Conservation (phyloP, 108 stramenopile genomes). For the Aurantiochytrium sp. region DNA sequence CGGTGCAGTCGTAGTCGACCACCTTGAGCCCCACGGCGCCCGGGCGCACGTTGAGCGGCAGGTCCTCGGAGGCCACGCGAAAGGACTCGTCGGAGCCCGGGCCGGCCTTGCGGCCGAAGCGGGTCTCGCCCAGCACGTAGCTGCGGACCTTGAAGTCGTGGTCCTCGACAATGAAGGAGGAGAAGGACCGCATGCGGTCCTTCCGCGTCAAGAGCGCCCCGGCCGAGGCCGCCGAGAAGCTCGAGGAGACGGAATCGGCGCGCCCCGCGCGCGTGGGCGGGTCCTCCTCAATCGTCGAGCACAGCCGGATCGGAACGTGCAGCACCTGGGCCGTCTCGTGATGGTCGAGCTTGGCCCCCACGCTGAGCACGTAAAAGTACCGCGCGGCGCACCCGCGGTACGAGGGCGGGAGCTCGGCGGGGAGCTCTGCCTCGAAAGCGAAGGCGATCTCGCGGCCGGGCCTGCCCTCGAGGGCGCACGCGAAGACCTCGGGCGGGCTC, state of each 20-base stretch:
- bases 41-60: background rate
- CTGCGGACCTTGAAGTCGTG: background rate
- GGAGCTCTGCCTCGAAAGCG: background rate
- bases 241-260: too few species aligned
- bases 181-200: background rate
- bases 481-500: slow-evolving; percentile 12
- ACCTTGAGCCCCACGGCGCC: background rate
- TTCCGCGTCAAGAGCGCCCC: background rate
- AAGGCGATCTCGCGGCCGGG: background rate
- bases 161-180: slow-evolving; percentile 6
- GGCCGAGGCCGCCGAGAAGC: background rate
- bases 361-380: slow-evolving; percentile 11
- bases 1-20: background rate
- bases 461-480: background rate
- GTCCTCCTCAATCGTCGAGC: background rate
- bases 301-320: slow-evolving; percentile 14
- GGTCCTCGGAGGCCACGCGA: background rate
- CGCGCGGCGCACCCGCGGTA: background rate
- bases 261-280: too few species aligned
- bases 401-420: background rate
- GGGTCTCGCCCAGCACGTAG: background rate
- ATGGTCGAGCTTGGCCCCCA: background rate
- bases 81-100: background rate
- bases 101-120: background rate
- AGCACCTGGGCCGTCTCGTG: background rate